These are phyloP conservation scores for Cnidoscolus chayamansa DNA, from an alignment of 441 rosid genomes.

Conservation along the genomic window DNA sequence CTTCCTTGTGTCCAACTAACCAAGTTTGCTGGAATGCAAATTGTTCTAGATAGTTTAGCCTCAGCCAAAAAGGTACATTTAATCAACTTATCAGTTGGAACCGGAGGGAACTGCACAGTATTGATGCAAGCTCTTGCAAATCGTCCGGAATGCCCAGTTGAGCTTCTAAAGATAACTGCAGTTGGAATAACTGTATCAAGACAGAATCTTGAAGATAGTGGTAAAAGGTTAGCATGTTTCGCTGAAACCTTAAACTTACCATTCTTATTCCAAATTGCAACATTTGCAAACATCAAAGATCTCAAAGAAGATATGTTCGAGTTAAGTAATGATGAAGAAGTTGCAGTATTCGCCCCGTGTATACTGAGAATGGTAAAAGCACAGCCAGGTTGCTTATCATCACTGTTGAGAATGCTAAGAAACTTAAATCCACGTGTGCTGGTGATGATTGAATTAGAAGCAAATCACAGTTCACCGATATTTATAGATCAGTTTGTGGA, in stretches of 20 bases:
- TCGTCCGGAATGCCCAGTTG: slow-evolving; percentile 17
- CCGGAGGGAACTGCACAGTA: slow-evolving; percentile 22
- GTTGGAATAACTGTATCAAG: slow-evolving; percentile 17
- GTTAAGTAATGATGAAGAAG: slow-evolving; percentile 25
- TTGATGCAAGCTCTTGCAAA: slow-evolving; percentile 39
- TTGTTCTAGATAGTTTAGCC: slow-evolving; percentile 25
- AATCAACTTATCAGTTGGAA: slow-evolving; percentile 26
- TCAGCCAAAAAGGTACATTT: slow-evolving; percentile 28
- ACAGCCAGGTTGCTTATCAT: slow-evolving; percentile 23
- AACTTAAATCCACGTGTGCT: slow-evolving; percentile 29
- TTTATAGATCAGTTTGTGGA: slow-evolving; percentile 27
- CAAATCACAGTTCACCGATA: slow-evolving; percentile 25
- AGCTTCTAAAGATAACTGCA: slow-evolving; percentile 40
- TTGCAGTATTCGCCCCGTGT: slow-evolving; percentile 23
- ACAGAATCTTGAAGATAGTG: slow-evolving; percentile 26
- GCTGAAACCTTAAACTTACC: slow-evolving; percentile 31
- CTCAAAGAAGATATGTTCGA: slow-evolving; percentile 32
- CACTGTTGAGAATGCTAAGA: slow-evolving; percentile 24
- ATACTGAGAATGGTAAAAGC: slow-evolving; percentile 24
- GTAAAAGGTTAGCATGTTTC: slow-evolving; percentile 27
- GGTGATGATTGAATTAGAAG: slow-evolving; percentile 30
- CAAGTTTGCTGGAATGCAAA: slow-evolving; percentile 31
- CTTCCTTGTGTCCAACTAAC: slow-evolving; percentile 27
- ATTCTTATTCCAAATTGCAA: slow-evolving; percentile 24
- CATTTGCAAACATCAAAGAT: slow-evolving; percentile 27